A percentile compares a stretch with the other conserved stretches of the same genome.
Conservation (phyloP, 768 basidiomycete species). For the Podaxis pistillaris region DNA sequence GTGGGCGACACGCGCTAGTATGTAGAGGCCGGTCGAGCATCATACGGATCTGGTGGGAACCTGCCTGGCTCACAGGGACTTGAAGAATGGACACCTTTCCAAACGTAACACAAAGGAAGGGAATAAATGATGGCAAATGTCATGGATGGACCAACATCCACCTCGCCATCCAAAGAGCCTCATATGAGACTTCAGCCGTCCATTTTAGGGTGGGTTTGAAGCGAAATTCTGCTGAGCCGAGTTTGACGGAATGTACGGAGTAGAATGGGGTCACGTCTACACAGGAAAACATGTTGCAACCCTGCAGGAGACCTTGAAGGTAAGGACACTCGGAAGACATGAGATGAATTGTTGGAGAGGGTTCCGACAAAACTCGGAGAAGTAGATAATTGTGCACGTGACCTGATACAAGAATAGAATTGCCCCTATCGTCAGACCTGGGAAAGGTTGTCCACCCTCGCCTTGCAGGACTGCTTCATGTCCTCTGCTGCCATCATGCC, state of each 20-base stretch:
- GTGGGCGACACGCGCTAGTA: background rate
- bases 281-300: background rate
- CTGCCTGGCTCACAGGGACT: background rate
- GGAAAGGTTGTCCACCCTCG: constrained; percentile 6
- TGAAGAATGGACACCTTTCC: background rate
- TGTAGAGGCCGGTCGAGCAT: background rate
- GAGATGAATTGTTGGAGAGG: background rate
- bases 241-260: background rate
- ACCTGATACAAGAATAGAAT: background rate
- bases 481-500: constrained; percentile 12
- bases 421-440: constrained; percentile 14
- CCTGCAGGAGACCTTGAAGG: background rate
- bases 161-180: background rate
- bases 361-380: background rate
- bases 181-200: background rate
- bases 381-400: background rate
- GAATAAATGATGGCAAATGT: background rate
- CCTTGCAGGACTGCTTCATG: background rate
- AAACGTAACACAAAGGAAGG: background rate
- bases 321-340: background rate
- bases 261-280: background rate
- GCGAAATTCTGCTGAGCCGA: background rate
- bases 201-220: constrained; percentile 9
- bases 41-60: background rate
- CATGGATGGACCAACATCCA: background rate